Conservation (phyloP, 345 rosid species). For the Eucalyptus rudis region DNA sequence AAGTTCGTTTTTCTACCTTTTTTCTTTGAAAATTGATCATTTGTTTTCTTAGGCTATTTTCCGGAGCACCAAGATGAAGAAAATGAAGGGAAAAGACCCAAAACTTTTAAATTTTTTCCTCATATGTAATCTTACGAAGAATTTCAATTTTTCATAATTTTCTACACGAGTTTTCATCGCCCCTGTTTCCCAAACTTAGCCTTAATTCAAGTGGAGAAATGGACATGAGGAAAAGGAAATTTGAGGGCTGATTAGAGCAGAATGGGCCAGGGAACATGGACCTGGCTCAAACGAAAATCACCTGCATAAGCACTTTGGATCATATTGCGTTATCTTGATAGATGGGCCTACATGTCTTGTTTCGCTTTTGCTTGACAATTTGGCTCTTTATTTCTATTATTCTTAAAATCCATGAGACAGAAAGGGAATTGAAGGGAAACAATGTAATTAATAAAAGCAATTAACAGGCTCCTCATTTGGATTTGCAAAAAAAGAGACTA, state of each 20-base stretch:
- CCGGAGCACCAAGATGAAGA: not conserved
- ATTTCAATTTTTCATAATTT: not conserved
- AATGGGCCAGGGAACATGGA: not conserved
- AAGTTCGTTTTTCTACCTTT: not conserved
- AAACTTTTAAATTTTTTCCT: rapidly evolving
- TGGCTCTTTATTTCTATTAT: not conserved
- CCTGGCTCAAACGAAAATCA: not conserved
- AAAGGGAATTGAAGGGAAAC: no score
- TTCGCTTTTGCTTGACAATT: not conserved
- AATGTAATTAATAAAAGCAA: no score
- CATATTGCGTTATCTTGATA: not conserved
- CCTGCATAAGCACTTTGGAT: not conserved
- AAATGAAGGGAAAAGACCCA: not conserved
- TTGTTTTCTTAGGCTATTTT: not conserved
- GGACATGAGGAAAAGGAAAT: not conserved
- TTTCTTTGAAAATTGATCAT: not conserved
- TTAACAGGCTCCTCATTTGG: not conserved
- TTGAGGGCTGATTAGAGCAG: not conserved
- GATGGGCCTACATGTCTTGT: not conserved
- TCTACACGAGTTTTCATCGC: not conserved
- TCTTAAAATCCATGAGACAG: no score
- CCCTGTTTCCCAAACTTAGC: not conserved
- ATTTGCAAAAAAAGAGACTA: not conserved
- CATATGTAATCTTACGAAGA: not conserved
- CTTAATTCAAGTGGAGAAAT: not conserved